Conservation (phyloP, 2,329 filamentous ascomycete genomes). For the Chalaropsis thielavioides region DNA sequence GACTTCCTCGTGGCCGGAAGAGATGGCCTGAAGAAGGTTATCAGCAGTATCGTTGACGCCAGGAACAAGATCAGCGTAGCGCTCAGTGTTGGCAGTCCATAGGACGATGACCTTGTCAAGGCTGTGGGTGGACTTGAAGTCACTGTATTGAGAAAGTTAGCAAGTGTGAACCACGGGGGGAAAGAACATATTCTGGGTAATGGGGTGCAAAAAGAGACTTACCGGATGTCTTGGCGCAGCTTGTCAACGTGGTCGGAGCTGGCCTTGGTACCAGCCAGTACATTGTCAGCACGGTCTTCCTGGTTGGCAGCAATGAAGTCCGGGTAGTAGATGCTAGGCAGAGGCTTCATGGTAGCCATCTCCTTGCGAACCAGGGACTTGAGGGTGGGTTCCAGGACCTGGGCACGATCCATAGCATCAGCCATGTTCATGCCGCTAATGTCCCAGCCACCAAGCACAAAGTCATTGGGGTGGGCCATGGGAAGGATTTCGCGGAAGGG, state of each 20-base stretch:
- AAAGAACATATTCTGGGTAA: constrained; percentile 31
- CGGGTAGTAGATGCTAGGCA: constrained; percentile 95
- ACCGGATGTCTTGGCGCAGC: constrained; percentile 73
- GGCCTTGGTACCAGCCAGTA: constrained; percentile 71
- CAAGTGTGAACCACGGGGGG: not conserved
- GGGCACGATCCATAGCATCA: constrained; percentile 86
- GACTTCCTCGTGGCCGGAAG: constrained; percentile 77
- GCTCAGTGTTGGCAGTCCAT: constrained; percentile 98
- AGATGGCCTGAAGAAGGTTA: constrained; percentile 78
- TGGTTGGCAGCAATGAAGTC: constrained; percentile 99
- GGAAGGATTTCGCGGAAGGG: constrained; percentile 89
- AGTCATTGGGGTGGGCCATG: constrained; percentile 94
- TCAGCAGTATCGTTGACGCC: constrained; percentile 95
- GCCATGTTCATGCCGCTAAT: constrained; percentile 85
- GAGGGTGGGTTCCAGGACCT: constrained; percentile 86
- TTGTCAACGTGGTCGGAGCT: constrained; percentile 79
- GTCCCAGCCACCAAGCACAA: constrained; percentile 93
- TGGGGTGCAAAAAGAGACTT: not conserved
- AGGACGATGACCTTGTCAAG: constrained; percentile 94
- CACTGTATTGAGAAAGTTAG: constrained; percentile 31
- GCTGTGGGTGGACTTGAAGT: constrained; percentile 74
- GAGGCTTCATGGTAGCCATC: constrained; percentile 74
- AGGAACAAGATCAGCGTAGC: constrained; percentile 73
- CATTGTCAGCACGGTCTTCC: constrained; percentile 86
- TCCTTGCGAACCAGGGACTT: constrained; percentile 86